These are phyloP conservation scores for Fomitopsis serialis DNA, from an alignment of 768 basidiomycete species.

Conservation along the genomic window DNA sequence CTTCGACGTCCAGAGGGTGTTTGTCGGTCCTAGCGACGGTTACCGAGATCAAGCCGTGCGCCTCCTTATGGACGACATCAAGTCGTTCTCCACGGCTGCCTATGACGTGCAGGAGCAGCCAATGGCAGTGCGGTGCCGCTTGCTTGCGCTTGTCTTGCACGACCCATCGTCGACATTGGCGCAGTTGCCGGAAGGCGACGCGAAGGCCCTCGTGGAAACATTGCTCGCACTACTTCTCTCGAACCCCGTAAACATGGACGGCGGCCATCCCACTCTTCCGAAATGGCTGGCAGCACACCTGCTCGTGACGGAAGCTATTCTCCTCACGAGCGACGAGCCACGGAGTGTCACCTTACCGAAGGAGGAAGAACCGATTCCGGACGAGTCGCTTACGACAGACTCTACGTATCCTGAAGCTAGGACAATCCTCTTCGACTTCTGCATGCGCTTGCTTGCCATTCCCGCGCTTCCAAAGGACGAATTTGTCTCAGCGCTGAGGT, in stretches of 20 bases:
- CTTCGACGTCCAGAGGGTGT: slow-evolving; percentile 82
- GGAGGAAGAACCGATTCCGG: slow-evolving; percentile 57
- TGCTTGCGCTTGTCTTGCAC: slow-evolving; percentile 78
- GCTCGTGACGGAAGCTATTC: slow-evolving; percentile 78
- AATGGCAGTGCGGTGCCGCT: slow-evolving; percentile 75
- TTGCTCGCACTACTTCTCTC: slow-evolving; percentile 65
- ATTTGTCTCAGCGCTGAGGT: slow-evolving; percentile 71
- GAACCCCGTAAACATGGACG: slow-evolving; percentile 42
- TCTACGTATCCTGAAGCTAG: slow-evolving; percentile 60
- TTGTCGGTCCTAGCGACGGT: slow-evolving; percentile 56
- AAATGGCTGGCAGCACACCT: slow-evolving; percentile 87
- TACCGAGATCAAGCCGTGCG: slow-evolving; percentile 64
- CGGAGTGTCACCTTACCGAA: slow-evolving; percentile 58
- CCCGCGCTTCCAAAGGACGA: slow-evolving; percentile 72
- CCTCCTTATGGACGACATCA: slow-evolving; percentile 74
- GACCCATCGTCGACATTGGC: slow-evolving; percentile 63
- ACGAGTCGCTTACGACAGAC: slow-evolving; percentile 50
- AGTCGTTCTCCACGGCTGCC: slow-evolving; percentile 56
- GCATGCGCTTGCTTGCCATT: slow-evolving; percentile 61
- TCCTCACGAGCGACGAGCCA: slow-evolving; percentile 73
- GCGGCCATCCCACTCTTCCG: slow-evolving; percentile 55
- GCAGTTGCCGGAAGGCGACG: slow-evolving; percentile 36
- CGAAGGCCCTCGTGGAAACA: slow-evolving; percentile 57
- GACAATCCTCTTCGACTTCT: slow-evolving; percentile 68
- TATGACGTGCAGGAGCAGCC: slow-evolving; percentile 71